Percentiles rank a stretch among this genome's conserved stretches.
These are phyloP conservation scores for Calonectria crousiana DNA, from an alignment of 2,329 filamentous ascomycete genomes.

Conservation along the genomic window DNA sequence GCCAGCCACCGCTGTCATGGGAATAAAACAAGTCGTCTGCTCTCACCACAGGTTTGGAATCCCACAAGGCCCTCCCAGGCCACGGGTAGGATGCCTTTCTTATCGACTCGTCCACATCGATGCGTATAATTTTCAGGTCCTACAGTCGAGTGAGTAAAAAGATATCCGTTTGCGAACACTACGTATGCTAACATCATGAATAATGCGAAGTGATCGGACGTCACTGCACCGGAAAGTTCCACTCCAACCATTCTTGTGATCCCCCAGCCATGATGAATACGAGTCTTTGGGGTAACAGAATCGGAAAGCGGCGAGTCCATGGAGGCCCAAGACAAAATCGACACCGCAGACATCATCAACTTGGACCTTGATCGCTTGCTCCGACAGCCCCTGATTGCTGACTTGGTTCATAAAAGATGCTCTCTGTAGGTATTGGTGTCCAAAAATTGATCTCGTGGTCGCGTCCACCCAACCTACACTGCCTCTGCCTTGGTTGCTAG, in stretches of 20 bases:
- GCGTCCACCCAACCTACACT: background rate
- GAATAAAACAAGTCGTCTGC: background rate
- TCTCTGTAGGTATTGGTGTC: background rate
- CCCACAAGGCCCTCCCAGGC: background rate
- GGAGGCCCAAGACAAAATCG: background rate
- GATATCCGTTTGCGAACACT: background rate
- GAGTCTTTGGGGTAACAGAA: background rate
- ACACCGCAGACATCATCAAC: background rate
- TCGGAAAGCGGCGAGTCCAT: background rate
- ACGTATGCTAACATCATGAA: background rate
- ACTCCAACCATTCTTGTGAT: constrained; percentile 5
- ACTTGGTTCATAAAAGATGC: background rate
- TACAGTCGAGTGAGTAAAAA: background rate
- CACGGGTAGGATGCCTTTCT: background rate
- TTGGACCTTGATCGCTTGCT: background rate
- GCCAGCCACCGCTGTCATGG: background rate
- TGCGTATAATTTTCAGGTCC: constrained; percentile 5
- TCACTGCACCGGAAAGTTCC: background rate
- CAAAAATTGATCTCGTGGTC: background rate
- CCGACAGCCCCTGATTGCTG: background rate
- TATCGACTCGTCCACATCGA: background rate
- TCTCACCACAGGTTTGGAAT: background rate
- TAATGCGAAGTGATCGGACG: background rate
- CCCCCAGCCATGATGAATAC: background rate
- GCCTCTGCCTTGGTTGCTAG: background rate